Percentiles rank a stretch among this genome's conserved stretches.
Evolutionary conservation across 805 yeast genomes (phyloP).

Genomic region (Schwanniomyces occidentalis): DNA sequence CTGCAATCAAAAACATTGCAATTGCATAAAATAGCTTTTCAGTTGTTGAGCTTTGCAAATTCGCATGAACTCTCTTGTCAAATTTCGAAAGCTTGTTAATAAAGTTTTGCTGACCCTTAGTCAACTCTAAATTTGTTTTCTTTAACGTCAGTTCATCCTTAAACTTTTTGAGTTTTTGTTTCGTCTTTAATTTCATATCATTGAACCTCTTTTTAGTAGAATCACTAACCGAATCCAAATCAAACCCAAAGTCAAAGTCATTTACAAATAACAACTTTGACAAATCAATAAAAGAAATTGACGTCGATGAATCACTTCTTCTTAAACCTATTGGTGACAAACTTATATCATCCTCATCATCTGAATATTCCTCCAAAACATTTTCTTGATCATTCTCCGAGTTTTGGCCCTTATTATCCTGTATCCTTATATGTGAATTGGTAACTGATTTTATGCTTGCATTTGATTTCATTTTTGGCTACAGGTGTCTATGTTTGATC

Average conservation of each 20-base stretch:
- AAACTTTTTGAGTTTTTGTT: constrained; percentile 28
- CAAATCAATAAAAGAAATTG: constrained; percentile 36
- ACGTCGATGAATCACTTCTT: constrained; percentile 25
- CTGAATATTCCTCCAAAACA: too few relatives aligned
- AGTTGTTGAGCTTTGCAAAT: constrained; percentile 34
- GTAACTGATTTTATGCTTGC: too few relatives aligned
- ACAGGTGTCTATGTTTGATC: too few relatives aligned
- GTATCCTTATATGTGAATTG: too few relatives aligned
- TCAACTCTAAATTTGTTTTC: constrained; percentile 24
- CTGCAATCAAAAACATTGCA: constrained; percentile 66
- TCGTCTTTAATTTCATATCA: constrained; percentile 37
- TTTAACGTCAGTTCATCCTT: constrained; percentile 17
- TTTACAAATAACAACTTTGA: constrained; percentile 36
- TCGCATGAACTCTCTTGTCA: constrained; percentile 36
- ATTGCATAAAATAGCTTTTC: constrained; percentile 83
- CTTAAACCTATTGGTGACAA: constrained; percentile 8
- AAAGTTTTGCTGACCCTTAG: constrained; percentile 32
- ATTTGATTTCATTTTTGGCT: too few relatives aligned
- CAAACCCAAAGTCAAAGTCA: constrained; percentile 46
- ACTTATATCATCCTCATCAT: too few relatives aligned
- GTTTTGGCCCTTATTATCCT: too few relatives aligned
- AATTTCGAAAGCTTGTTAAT: constrained; percentile 32
- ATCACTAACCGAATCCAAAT: constrained; percentile 35
- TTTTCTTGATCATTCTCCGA: too few relatives aligned
- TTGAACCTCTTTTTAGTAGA: constrained; percentile 35